phyloP scores from a whole-genome alignment of 148 eudicot genomes.

The Camellia lanceoleosa region DNA sequence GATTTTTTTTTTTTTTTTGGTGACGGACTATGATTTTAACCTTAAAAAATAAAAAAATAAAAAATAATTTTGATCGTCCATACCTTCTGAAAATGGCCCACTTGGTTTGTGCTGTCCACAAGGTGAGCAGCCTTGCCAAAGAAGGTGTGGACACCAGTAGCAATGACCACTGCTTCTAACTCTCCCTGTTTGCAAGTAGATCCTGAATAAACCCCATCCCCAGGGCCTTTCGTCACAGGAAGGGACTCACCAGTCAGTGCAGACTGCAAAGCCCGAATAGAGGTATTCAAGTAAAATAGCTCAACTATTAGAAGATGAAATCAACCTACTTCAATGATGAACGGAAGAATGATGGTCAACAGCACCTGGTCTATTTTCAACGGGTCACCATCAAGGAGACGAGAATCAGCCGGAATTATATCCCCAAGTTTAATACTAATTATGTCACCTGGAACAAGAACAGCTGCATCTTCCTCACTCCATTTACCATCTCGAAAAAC shows the following conservation, averaged over 20 bases:
- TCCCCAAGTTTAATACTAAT: conserved; percentile 53
- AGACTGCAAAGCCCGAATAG: conserved; percentile 34
- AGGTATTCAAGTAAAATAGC: neutral
- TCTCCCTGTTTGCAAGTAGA: conserved; percentile 61
- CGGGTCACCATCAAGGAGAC: conserved; percentile 54
- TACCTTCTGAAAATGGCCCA: conserved; percentile 55
- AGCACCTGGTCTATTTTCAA: conserved; percentile 51
- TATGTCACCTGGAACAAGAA: conserved; percentile 52
- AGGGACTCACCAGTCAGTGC: conserved; percentile 59
- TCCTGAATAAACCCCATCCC: conserved; percentile 51
- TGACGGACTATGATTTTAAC: neutral
- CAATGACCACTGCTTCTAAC: conserved; percentile 53
- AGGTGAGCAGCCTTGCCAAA: conserved; percentile 64
- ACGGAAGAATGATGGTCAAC: neutral
- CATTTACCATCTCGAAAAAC: conserved; percentile 57
- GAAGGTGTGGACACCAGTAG: conserved; percentile 54
- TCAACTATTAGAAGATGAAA: neutral
- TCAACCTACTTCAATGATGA: neutral
- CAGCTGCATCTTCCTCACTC: conserved; percentile 45
- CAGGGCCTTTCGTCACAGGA: conserved; percentile 45
- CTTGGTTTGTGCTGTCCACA: conserved; percentile 49
- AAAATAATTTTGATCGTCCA: neutral
- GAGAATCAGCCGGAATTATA: conserved; percentile 52
- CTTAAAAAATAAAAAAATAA: no score
- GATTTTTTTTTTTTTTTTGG: neutral